Percentiles rank a stretch among this genome's conserved stretches.
Conservation (phyloP, 176 grass and related monocot species). For the Aegilops longissima region DNA sequence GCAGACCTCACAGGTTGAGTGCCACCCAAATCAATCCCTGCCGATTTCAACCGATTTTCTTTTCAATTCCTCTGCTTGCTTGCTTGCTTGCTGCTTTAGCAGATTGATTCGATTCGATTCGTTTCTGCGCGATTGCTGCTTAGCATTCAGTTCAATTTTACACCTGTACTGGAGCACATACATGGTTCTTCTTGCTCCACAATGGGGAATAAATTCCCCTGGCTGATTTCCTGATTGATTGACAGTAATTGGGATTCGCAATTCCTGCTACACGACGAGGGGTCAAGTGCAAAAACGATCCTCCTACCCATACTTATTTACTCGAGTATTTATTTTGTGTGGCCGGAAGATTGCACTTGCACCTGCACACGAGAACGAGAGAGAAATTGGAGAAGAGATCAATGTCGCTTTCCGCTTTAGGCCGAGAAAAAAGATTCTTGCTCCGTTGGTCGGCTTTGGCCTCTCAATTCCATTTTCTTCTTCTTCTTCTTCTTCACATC, state of each 20-base stretch:
- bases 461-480: background rate
- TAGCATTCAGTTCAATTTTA: background rate
- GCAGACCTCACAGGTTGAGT: slow-evolving; percentile 76
- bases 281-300: too few relatives aligned
- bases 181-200: background rate
- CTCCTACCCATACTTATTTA: too few relatives aligned
- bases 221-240: too few relatives aligned
- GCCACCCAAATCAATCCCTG: too few relatives aligned
- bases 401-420: background rate
- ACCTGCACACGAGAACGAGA: background rate
- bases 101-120: too few relatives aligned
- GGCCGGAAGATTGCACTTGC: background rate
- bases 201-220: background rate
- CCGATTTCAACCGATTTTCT: too few relatives aligned
- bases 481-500: too few relatives aligned
- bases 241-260: background rate
- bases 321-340: background rate
- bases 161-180: too few relatives aligned
- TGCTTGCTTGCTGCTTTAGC: background rate
- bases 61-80: background rate
- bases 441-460: too few relatives aligned
- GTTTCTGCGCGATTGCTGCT: too few relatives aligned
- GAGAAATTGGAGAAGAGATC: background rate
- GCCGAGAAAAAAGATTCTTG: background rate
- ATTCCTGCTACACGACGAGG: background rate